Percentiles rank a stretch among this genome's conserved stretches.
These are phyloP conservation scores for Kodamaea anthophila DNA, from an alignment of 1,139 yeast species.

Conservation along the genomic window DNA sequence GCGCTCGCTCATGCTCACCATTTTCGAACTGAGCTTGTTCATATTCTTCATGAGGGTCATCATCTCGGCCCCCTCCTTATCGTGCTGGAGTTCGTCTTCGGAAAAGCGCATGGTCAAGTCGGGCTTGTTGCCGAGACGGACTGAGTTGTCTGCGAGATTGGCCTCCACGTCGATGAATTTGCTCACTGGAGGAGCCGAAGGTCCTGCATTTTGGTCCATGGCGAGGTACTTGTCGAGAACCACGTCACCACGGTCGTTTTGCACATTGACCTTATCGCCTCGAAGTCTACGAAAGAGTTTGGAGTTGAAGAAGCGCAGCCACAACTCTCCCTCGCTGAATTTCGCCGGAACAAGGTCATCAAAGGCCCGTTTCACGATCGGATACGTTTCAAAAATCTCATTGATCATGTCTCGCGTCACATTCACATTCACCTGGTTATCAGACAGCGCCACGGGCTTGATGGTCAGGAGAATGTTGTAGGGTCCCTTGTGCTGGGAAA, in stretches of 20 bases:
- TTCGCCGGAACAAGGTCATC: constrained; percentile 80
- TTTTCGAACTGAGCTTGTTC: constrained; percentile 80
- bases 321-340: constrained; percentile 82
- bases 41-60: constrained; percentile 76
- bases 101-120: constrained; percentile 85
- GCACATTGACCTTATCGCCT: constrained; percentile 73
- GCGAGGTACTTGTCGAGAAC: constrained; percentile 78
- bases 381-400: constrained; percentile 89
- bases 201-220: constrained; percentile 39
- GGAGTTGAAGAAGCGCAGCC: constrained; percentile 95
- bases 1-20: constrained; percentile 53
- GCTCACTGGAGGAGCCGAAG: constrained; percentile 41
- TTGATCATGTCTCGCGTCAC: constrained; percentile 86
- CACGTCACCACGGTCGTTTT: constrained; percentile 76
- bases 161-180: constrained; percentile 72
- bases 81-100: constrained; percentile 32
- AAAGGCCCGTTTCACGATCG: constrained; percentile 85
- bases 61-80: constrained; percentile 53
- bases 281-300: constrained; percentile 78
- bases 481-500: constrained; percentile 84
- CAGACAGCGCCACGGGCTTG: constrained; percentile 86
- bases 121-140: constrained; percentile 71
- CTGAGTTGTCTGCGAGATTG: constrained; percentile 76
- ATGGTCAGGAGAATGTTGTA: constrained; percentile 91
- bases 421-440: constrained; percentile 85